Conservation (phyloP, 768 basidiomycete genomes). For the Boletus tylopilopsis region DNA sequence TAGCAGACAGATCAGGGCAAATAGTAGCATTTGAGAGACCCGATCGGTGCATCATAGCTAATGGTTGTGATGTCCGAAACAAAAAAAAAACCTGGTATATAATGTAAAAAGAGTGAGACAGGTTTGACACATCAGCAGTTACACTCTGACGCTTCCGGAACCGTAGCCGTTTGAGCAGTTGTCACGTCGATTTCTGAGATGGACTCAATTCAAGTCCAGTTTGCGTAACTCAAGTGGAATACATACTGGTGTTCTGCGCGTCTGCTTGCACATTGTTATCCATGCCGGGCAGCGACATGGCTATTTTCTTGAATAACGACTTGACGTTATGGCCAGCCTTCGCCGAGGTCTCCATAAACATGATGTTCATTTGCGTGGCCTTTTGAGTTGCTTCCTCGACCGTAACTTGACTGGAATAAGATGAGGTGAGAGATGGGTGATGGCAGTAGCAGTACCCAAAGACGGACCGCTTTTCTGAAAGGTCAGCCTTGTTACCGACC, state of each 20-base stretch:
- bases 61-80: conserved; percentile 21
- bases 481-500: conserved; percentile 98
- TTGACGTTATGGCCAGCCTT: conserved; percentile 99
- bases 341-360: conserved; percentile 99
- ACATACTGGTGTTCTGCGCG: conserved; percentile 47
- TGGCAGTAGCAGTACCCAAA: neutral
- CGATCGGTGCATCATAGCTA: conserved; percentile 11
- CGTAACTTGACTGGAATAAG: conserved; percentile 85
- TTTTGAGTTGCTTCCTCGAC: conserved; percentile 94
- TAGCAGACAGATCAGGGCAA: conserved; percentile 11
- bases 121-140: conserved; percentile 51
- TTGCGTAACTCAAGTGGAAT: neutral
- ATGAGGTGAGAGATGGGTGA: conserved; percentile 5
- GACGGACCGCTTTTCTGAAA: conserved; percentile 94
- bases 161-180: conserved; percentile 56
- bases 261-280: conserved; percentile 72
- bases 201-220: conserved; percentile 2
- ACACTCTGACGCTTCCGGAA: conserved; percentile 87
- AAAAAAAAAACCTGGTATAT: conserved; percentile 30
- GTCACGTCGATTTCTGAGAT: conserved; percentile 88
- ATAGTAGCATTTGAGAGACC: conserved; percentile 5
- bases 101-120: conserved; percentile 11
- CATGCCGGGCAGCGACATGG: conserved; percentile 95
- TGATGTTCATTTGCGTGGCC: conserved; percentile 84
- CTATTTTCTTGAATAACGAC: conserved; percentile 98